Conservation (phyloP, 192 early-diverging fungal genomes). For the Irineochytrium annulatum region DNA sequence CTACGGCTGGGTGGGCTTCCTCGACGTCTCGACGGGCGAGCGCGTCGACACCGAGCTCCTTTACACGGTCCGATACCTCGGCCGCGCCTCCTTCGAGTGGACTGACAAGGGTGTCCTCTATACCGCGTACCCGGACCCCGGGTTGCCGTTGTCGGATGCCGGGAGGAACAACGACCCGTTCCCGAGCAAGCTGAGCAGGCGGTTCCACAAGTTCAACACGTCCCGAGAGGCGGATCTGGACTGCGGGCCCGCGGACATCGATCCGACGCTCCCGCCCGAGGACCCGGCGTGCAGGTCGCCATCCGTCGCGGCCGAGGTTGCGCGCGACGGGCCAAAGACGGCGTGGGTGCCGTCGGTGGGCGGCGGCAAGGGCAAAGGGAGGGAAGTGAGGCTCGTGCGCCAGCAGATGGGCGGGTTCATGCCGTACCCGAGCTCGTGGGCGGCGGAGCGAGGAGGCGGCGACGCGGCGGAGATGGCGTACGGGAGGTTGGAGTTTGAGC, state of each 20-base stretch:
- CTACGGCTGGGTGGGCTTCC: constrained; percentile 12
- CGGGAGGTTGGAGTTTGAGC: no score
- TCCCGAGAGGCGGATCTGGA: neutral
- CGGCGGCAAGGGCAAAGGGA: no score
- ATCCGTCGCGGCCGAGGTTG: no score
- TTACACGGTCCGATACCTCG: constrained; percentile 4
- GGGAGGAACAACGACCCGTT: constrained; percentile 20
- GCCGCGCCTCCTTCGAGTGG: neutral
- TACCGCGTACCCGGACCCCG: neutral
- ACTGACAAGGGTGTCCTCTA: neutral
- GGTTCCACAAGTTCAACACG: constrained; percentile 1
- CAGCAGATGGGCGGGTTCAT: no score
- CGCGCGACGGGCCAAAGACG: no score
- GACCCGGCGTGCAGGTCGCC: no score
- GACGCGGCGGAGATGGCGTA: no score
- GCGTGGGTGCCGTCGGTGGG: no score
- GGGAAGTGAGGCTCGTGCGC: no score
- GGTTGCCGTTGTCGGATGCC: neutral
- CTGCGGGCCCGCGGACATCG: neutral
- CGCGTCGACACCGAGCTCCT: constrained; percentile 1
- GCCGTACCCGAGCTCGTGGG: no score
- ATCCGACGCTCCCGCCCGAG: neutral
- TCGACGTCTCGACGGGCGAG: neutral
- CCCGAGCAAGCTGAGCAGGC: neutral
- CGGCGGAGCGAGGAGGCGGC: no score